Conservation (phyloP, 1,284 basidiomycete genomes). For the Neolentinus lepideus region DNA sequence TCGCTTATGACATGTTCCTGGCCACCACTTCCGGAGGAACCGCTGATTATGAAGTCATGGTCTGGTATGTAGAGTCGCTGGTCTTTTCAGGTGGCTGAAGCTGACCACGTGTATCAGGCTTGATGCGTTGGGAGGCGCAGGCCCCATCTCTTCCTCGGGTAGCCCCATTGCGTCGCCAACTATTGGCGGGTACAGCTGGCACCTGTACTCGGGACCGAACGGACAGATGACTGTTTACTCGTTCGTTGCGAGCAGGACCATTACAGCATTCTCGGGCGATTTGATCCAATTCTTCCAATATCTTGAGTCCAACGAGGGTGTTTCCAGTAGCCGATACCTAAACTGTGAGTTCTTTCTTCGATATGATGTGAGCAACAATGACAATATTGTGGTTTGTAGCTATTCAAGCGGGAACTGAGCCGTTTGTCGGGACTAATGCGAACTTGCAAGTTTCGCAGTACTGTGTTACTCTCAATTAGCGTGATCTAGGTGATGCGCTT, state of each 20-base stretch:
- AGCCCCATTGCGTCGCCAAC: not conserved
- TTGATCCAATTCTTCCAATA: conserved; percentile 54
- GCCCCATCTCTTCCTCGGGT: not conserved
- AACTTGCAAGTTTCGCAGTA: not conserved
- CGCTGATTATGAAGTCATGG: conserved; percentile 55
- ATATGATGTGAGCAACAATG: not conserved
- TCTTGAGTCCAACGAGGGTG: conserved; percentile 35
- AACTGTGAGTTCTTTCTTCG: not conserved
- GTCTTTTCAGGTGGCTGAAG: conserved; percentile 28
- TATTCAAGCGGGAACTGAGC: not conserved
- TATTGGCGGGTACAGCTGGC: conserved; percentile 21
- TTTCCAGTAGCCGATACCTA: conserved; percentile 26
- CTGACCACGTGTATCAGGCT: conserved; percentile 29
- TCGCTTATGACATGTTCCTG: conserved; percentile 62
- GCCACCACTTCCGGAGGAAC: conserved; percentile 41
- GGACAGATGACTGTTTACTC: conserved; percentile 56
- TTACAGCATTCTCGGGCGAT: conserved; percentile 49
- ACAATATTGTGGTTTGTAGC: not conserved
- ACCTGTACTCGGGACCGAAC: conserved; percentile 52
- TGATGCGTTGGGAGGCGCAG: conserved; percentile 40
- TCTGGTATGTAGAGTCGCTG: conserved; percentile 63
- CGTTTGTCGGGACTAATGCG: not conserved
- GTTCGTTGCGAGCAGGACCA: conserved; percentile 41
- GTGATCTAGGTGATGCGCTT: no score
- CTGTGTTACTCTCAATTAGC: not conserved